Conservation (phyloP, 495 filamentous ascomycete genomes). For the Barbatosphaeria neglecta region DNA sequence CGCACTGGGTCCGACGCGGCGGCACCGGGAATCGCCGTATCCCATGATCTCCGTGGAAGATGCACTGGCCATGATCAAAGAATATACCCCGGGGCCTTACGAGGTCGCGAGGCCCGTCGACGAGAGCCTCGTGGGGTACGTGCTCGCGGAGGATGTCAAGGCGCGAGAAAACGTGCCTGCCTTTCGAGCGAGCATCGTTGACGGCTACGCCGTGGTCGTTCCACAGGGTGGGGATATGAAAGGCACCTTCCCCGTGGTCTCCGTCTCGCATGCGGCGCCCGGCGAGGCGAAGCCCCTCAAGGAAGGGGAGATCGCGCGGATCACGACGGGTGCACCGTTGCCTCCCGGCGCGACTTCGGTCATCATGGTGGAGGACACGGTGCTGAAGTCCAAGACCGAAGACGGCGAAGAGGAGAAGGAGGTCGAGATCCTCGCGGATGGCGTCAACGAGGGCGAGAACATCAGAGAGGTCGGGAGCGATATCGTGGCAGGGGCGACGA, state of each 20-base stretch:
- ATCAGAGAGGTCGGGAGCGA: constrained; percentile 88
- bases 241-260: constrained; percentile 75
- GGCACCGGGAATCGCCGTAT: constrained; percentile 79
- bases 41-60: constrained; percentile 82
- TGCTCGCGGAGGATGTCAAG: constrained; percentile 73
- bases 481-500: constrained; percentile 50
- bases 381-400: constrained; percentile 56
- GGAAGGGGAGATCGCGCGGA: constrained; percentile 68
- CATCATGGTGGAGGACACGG: constrained; percentile 95
- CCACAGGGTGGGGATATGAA: constrained; percentile 48
- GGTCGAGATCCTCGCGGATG: constrained; percentile 69
- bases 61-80: constrained; percentile 58
- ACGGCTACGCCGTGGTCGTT: constrained; percentile 80
- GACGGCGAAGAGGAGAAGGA: constrained; percentile 77
- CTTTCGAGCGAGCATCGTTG: constrained; percentile 90
- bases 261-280: constrained; percentile 71
- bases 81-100: constrained; percentile 52
- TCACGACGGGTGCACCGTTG: constrained; percentile 89
- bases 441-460: constrained; percentile 72
- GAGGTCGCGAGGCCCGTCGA: constrained; percentile 47
- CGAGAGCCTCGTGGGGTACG: constrained; percentile 52
- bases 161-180: constrained; percentile 79
- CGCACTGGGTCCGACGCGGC: constrained; percentile 57
- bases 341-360: constrained; percentile 83
- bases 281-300: constrained; percentile 48